Evolutionary conservation across 2,329 filamentous ascomycete species (phyloP), one percentile per base, ranked within the genome.

Genomic region (Colletotrichum sp.): DNA sequence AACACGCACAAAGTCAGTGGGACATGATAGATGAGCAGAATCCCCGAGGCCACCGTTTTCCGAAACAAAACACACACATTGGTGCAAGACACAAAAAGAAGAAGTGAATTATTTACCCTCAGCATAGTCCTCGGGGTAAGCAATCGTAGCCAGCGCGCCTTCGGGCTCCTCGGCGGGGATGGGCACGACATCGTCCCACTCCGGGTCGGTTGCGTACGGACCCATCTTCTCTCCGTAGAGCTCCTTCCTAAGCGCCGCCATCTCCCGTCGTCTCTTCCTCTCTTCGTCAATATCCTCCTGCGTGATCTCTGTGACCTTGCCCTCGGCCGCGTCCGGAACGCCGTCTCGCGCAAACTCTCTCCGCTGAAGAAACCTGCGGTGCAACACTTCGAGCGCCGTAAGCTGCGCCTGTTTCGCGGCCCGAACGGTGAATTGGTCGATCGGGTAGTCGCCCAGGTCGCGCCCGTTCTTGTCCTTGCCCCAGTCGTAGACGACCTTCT

Each of bases 111-210:
- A 82, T 86, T 76, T 85, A 93, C 92, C 90, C 87, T 98, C 96
- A 78, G 94, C 92, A 84, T 99, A 99, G 78, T 97, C 94, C 36
- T 95, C 93, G 4, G 94, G 92, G 85, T 99, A 99, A 74, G 96
- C 94, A 84, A 99, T 99, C 75, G 94, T 92, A n/a, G 96, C 96
- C 75, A 99, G 91, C 32, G 96, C 95, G 79, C 94, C 90, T 79
- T 93, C 94, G 76, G 95, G 95, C 86, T 98, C 96, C 82, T 95
- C 91, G 80, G 97, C 93, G 6, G 95, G 93, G 72, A 99, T 94
- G 24, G 96, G 96, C 69, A 92, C 88, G 68, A 98, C 90, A 86
- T 98, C 95, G 79, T 95, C 92, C 96, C 96, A 99, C 77, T 89
- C 90, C 2, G 95, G 93, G 83, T 96, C 93, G 77, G 90, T 88